Evolutionary conservation across 495 filamentous ascomycete genomes (phyloP).

Genomic region (Penicillium bialowiezense): DNA sequence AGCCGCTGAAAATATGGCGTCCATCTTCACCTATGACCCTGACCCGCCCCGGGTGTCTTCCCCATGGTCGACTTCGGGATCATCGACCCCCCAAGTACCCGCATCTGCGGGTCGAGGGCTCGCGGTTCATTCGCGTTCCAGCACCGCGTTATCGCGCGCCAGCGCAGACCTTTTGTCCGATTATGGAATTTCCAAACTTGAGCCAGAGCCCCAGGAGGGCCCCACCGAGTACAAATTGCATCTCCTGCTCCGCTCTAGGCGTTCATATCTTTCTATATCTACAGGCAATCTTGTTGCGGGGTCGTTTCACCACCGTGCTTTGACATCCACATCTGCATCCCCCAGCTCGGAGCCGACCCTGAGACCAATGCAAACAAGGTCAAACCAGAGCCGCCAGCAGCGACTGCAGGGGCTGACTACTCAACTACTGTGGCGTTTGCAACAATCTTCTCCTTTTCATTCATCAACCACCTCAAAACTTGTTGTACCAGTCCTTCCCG

Average conservation of each 20-base stretch:
- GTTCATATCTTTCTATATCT: conserved; percentile 63
- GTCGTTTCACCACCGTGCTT: conserved; percentile 54
- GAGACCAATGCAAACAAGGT: conserved; percentile 28
- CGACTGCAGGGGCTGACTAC: conserved; percentile 89
- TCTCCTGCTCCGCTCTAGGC: conserved; percentile 75
- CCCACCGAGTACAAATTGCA: conserved; percentile 97
- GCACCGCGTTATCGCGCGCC: conserved; percentile 25
- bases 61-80: conserved; percentile 69
- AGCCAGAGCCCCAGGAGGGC: conserved; percentile 90
- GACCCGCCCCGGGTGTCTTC: conserved; percentile 84
- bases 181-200: conserved; percentile 71
- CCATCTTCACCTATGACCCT: conserved; percentile 92
- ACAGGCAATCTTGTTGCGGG: conserved; percentile 59
- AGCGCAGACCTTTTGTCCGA: conserved; percentile 57
- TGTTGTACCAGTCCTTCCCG: conserved; percentile 69
- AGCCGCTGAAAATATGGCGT: conserved; percentile 62
- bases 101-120: conserved; percentile 18
- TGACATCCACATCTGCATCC: conserved; percentile 20
- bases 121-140: conserved; percentile 27
- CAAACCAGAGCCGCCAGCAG: conserved; percentile 63
- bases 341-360: conserved; percentile 23
- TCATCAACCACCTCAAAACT: conserved; percentile 66
- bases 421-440: conserved; percentile 89
- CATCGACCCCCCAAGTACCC: conserved; percentile 36
- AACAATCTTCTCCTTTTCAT: conserved; percentile 92